Evolutionary conservation across 1,284 basidiomycete genomes (phyloP), one percentile per base, ranked within the genome.

Genomic region (Ceratobasidium sp.): DNA sequence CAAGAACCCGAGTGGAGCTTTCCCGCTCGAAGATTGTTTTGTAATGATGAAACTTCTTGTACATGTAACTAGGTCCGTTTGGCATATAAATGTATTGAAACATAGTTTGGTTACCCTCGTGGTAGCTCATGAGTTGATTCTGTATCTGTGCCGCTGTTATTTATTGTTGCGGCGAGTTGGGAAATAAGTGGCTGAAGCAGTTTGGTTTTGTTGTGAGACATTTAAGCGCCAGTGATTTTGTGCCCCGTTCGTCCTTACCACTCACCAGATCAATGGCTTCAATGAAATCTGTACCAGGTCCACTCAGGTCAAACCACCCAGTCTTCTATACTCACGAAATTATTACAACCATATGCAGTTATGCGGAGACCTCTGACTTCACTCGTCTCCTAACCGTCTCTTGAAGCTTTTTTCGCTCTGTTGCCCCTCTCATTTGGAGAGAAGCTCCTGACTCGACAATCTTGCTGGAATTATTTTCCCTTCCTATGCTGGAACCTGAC

Each of bases 381-480:
- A 4, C 16, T 11, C 39, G n/a, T n/a, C 39, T 64, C 19, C 43
- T 64, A 43, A 39, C 24, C 9, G 62, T 64, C 8, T 46, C 62
- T 27, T n/a, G 19, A 64, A 13, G 19, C 9, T 64, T 43, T 27
- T 64, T 64, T 37, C 37, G n/a, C 29, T 27, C 62, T 24, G 62
- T 48, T 8, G 62, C 19, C 14, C 62, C 62, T n/a, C 11, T 64
- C n/a, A 19, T 64, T 27, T 64, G 62, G 62, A n/a, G 22, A 14
- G n/a, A n/a, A 2, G 41, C 48, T 6, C 59, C 62, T 16, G 3
- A 43, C 7, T 2, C 48, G 4, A 27, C 43, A n/a, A 13, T 39
- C 19, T 46, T 46, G 43, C 19, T 46, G 43, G 11, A 41, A 63
- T 63, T 43, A 27, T 43, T 8, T 14, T 63, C 16, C 61, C 61